These are phyloP conservation scores for Mediolabrus comicus DNA, from an alignment of 108 stramenopile genomes.

Conservation along the genomic window DNA sequence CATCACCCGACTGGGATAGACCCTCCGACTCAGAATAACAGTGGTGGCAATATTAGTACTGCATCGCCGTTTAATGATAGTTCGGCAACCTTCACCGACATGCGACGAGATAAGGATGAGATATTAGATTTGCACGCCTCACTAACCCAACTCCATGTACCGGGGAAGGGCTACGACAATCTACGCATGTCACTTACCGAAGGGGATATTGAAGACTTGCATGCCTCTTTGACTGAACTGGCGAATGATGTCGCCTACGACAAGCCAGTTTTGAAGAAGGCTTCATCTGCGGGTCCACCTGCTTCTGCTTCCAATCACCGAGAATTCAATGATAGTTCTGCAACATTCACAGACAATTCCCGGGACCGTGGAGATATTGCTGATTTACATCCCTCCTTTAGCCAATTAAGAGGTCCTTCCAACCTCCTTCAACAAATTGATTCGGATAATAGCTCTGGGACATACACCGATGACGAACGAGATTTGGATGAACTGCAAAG, in stretches of 20 bases:
- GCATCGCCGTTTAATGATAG: not conserved
- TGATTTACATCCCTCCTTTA: not conserved
- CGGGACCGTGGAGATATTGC: not conserved
- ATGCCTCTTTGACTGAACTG: not conserved
- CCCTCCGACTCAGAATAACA: not conserved
- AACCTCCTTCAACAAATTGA: not conserved
- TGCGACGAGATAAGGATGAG: not conserved
- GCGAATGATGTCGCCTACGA: not conserved
- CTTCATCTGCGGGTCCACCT: no score
- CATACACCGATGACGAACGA: not conserved
- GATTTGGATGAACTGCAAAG: not conserved
- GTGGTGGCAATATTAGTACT: not conserved
- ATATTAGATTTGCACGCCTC: not conserved
- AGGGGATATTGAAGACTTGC: not conserved
- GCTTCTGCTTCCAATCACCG: not conserved
- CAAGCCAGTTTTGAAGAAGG: not conserved
- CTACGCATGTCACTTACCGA: not conserved
- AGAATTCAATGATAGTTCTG: not conserved
- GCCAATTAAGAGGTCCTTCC: not conserved
- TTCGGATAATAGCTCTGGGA: not conserved
- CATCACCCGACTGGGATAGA: not conserved
- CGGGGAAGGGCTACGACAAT: not conserved
- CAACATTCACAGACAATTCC: not conserved
- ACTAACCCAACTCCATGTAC: not conserved
- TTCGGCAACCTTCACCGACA: not conserved